A percentile compares a stretch with the other conserved stretches of the same genome.
Conservation (phyloP, 1,284 basidiomycete species). For the Ustilago xerochloae region DNA sequence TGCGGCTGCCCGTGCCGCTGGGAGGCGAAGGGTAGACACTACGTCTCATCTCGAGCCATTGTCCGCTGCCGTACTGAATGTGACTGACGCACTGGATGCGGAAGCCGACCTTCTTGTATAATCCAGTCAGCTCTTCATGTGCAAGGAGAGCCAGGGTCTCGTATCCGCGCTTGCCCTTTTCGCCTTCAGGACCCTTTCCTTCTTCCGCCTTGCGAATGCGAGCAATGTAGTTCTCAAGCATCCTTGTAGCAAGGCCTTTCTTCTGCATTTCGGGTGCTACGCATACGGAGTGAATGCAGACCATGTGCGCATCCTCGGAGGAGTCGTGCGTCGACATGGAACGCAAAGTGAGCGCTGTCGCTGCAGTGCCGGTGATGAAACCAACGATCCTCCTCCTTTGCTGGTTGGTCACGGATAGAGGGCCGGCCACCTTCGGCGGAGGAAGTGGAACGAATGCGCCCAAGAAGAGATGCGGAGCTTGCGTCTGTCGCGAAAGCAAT, state of each 20-base stretch:
- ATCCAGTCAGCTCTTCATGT: constrained; percentile 56
- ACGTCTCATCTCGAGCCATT: constrained; percentile 65
- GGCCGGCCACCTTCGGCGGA: constrained; percentile 61
- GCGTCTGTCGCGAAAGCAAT: constrained; percentile 51
- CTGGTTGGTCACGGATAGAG: constrained; percentile 44
- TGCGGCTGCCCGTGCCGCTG: constrained; percentile 19
- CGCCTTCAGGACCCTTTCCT: constrained; percentile 42
- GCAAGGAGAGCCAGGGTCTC: constrained; percentile 61
- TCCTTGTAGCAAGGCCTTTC: constrained; percentile 52
- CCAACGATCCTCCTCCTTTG: constrained; percentile 57
- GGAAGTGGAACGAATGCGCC: constrained; percentile 60
- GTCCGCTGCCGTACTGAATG: constrained; percentile 53
- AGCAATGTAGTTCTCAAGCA: constrained; percentile 56
- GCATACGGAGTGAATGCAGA: constrained; percentile 64
- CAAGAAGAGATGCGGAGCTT: constrained; percentile 63
- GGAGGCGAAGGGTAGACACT: constrained; percentile 44
- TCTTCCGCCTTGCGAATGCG: constrained; percentile 50
- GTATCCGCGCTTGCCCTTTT: constrained; percentile 53
- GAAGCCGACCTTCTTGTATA: constrained; percentile 62
- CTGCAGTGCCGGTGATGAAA: constrained; percentile 59
- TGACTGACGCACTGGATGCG: constrained; percentile 59
- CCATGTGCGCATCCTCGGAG: constrained; percentile 56
- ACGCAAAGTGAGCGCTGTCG: constrained; percentile 56
- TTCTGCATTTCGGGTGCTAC: constrained; percentile 53
- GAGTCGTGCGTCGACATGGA: constrained; percentile 58